Evolutionary conservation across 2,329 filamentous ascomycete genomes (phyloP).

Genomic region (Trichoderma breve): DNA sequence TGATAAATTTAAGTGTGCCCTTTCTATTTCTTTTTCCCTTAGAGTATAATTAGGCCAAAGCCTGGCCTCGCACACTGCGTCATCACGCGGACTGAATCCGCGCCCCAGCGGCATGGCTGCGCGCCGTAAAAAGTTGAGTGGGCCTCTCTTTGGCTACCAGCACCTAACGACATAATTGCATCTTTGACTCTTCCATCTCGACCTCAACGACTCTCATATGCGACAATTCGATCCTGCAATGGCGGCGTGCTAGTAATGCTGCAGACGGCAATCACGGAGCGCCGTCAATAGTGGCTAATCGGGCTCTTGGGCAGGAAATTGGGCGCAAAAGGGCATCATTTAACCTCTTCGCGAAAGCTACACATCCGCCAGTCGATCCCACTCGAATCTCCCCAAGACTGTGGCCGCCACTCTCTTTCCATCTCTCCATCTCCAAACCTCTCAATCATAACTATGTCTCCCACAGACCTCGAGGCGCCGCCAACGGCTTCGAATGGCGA

Average conservation of each 20-base stretch:
- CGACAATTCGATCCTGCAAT: not conserved
- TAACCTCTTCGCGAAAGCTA: not conserved
- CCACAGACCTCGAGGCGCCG: not conserved
- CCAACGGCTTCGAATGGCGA: constrained; percentile 21
- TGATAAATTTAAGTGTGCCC: too few species aligned
- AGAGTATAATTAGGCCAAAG: not conserved
- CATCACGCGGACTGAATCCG: constrained; percentile 5
- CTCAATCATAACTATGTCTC: constrained; percentile 13
- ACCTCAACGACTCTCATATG: not conserved
- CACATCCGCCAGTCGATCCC: not conserved
- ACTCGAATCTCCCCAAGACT: not conserved
- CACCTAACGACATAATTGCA: not conserved
- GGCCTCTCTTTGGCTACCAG: not conserved
- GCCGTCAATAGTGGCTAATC: not conserved
- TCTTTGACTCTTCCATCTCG: not conserved
- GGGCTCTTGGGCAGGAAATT: not conserved
- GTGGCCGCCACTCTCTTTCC: not conserved
- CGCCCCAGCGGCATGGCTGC: not conserved
- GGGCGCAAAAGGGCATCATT: not conserved
- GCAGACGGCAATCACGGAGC: not conserved
- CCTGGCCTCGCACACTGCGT: not conserved
- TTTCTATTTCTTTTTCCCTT: too few species aligned
- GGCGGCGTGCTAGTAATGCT: not conserved
- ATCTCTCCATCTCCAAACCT: not conserved
- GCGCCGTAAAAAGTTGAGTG: constrained; percentile 23